phyloP scores from a whole-genome alignment of 345 rosid genomes.

The Populus deltoides region DNA sequence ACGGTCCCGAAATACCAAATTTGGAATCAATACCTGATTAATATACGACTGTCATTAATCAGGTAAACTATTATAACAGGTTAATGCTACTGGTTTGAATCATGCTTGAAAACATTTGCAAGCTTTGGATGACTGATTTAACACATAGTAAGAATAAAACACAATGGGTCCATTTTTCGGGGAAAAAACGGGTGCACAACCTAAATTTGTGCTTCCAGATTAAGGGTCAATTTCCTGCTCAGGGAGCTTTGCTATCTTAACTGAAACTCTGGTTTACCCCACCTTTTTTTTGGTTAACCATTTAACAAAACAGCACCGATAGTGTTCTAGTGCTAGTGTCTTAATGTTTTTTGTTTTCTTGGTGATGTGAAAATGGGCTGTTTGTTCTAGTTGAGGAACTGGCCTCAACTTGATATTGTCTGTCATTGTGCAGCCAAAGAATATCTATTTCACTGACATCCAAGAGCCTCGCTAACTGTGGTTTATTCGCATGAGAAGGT shows the following conservation, averaged over 20 bases:
- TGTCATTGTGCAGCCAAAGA: not conserved
- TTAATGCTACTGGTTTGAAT: no score
- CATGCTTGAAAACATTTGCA: no score
- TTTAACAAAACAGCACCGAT: not conserved
- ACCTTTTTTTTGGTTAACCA: not conserved
- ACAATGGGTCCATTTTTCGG: not conserved
- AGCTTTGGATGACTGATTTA: no score
- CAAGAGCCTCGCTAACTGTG: not conserved
- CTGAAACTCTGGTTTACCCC: not conserved
- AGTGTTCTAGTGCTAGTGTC: not conserved
- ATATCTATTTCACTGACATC: not conserved
- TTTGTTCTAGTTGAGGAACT: not conserved
- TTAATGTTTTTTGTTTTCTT: not conserved
- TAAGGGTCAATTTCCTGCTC: not conserved
- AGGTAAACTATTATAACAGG: no score
- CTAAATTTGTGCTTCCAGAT: not conserved
- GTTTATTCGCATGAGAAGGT: not conserved
- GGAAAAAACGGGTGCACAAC: not conserved
- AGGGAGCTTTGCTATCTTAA: not conserved
- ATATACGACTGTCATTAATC: no score
- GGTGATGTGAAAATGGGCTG: not conserved
- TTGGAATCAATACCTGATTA: no score
- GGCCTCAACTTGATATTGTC: not conserved
- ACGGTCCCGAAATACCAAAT: no score
- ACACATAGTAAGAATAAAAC: not conserved